Percentiles rank a stretch among this genome's conserved stretches.
phyloP scores from a whole-genome alignment of 441 rosid species.

The Croton laevigatus region DNA sequence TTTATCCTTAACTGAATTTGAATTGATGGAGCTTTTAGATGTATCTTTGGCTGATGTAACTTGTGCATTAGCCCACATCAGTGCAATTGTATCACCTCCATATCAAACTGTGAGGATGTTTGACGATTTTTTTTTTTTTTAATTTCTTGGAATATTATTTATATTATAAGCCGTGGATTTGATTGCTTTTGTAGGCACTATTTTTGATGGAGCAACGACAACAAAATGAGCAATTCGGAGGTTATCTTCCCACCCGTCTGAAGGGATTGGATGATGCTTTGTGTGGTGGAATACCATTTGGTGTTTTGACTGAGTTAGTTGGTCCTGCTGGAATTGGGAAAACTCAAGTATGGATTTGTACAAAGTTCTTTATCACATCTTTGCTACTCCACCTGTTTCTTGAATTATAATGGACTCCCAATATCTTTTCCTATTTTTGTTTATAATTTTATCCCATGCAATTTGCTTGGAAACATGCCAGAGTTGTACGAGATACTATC shows the following conservation, averaged over 20 bases:
- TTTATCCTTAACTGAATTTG: conserved; percentile 70
- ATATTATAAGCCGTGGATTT: neutral
- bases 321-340: conserved; percentile 94
- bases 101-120: conserved; percentile 52
- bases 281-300: conserved; percentile 84
- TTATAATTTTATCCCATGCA: neutral
- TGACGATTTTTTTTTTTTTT: neutral
- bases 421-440: neutral
- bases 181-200: conserved; percentile 38
- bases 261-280: conserved; percentile 74
- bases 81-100: conserved; percentile 65
- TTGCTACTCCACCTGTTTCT: neutral
- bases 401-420: neutral
- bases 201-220: conserved; percentile 52
- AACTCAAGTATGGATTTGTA: conserved; percentile 58
- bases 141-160: neutral
- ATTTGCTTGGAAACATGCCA: neutral
- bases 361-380: neutral
- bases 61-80: conserved; percentile 55
- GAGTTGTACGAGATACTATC: neutral
- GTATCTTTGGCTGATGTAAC: conserved; percentile 53
- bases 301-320: conserved; percentile 82
- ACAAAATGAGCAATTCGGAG: conserved; percentile 44
- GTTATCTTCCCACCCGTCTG: conserved; percentile 75
- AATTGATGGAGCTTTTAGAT: conserved; percentile 69